Percentiles rank a stretch among this genome's conserved stretches.
These are phyloP conservation scores for Verticillium albo-atrum DNA, from an alignment of 2,329 filamentous ascomycete genomes.

Conservation along the genomic window DNA sequence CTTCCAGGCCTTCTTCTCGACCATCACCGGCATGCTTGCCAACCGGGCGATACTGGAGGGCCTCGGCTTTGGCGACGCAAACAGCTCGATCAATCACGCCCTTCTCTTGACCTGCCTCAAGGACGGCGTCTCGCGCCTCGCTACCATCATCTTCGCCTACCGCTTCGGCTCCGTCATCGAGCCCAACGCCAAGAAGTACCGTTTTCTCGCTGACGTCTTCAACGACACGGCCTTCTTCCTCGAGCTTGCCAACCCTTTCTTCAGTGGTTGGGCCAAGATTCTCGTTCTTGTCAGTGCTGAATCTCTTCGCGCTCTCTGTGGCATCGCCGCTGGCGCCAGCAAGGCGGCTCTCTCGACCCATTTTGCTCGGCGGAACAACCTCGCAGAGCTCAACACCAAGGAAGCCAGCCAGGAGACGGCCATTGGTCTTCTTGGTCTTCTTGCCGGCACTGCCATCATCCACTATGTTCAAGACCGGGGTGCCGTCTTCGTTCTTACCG, in stretches of 20 bases:
- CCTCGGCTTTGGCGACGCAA: slow-evolving; percentile 78
- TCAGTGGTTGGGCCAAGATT: slow-evolving; percentile 52
- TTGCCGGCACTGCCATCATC: slow-evolving; percentile 78
- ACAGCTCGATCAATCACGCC: slow-evolving; percentile 73
- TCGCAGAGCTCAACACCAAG: slow-evolving; percentile 91
- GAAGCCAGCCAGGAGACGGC: slow-evolving; percentile 95
- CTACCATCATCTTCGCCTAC: slow-evolving; percentile 84
- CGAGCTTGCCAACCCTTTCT: slow-evolving; percentile 74
- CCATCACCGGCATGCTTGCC: slow-evolving; percentile 74
- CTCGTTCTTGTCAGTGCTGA: slow-evolving; percentile 45
- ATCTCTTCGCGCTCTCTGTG: slow-evolving; percentile 63
- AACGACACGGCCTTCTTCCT: slow-evolving; percentile 84
- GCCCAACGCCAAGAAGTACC: slow-evolving; percentile 86
- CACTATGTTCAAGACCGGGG: slow-evolving; percentile 65
- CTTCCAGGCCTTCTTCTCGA: slow-evolving; percentile 78
- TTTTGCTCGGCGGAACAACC: slow-evolving; percentile 81
- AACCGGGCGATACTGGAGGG: slow-evolving; percentile 76
- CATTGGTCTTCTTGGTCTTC: slow-evolving; percentile 82
- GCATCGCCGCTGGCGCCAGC: slow-evolving; percentile 82
- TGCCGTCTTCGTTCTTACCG: slow-evolving; percentile 70
- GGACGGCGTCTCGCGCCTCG: slow-evolving; percentile 73
- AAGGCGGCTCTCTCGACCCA: slow-evolving; percentile 91
- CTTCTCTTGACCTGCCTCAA: slow-evolving; percentile 80
- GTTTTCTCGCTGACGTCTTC: slow-evolving; percentile 81
- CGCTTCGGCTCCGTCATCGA: slow-evolving; percentile 77